Evolutionary conservation across 1,284 basidiomycete genomes (phyloP), one percentile per base, ranked within the genome.

Genomic region (Cystobasidiaceae sp.): DNA sequence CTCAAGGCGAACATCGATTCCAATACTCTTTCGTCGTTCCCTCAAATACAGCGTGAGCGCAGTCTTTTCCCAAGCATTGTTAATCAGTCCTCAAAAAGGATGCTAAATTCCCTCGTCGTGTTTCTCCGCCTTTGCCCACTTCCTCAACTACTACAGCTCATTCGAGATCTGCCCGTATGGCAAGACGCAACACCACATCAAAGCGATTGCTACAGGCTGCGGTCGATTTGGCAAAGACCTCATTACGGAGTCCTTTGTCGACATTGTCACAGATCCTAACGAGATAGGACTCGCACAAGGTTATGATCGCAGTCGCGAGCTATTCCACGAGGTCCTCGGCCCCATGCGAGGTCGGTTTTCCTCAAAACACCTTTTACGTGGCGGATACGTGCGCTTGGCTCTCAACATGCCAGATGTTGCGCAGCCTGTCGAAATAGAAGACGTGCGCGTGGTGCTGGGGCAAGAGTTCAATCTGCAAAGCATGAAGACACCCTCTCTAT

Each of bases 31-130:
- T 64, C 28, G 41, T 64, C 5, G 61, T 64, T 8, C 61, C 61
- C 41, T 39, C 61, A 21, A 64, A 64, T 41, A 64, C 61, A 8
- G 61, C 61, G 61, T 51, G 21, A 56, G 43, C 17, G n/a, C n/a
- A n/a, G n/a, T n/a, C n/a, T n/a, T n/a, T n/a, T n/a, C n/a, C n/a
- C n/a, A n/a, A n/a, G n/a, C n/a, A n/a, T 55, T 37, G 6, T 32
- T 25, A 8, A 4, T 27, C 17, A 21, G 33, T n/a, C 8, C 2
- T 17, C 6, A 28, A 27, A 8, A 8, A 32, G 9, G 19, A 21
- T 1, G 1, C 23, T 2, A 19, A 33, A n/a, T 51, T 8, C 32
- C 33, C 21, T 1, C 0, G 17, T 23, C 41, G 2, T 11, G 9
- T 52, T 13, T 19, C 32, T 39, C 17, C 33, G 50, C 33, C 1